These are phyloP conservation scores for Dryadomyces sulphureus DNA, from an alignment of 2,329 filamentous ascomycete genomes.

Conservation along the genomic window DNA sequence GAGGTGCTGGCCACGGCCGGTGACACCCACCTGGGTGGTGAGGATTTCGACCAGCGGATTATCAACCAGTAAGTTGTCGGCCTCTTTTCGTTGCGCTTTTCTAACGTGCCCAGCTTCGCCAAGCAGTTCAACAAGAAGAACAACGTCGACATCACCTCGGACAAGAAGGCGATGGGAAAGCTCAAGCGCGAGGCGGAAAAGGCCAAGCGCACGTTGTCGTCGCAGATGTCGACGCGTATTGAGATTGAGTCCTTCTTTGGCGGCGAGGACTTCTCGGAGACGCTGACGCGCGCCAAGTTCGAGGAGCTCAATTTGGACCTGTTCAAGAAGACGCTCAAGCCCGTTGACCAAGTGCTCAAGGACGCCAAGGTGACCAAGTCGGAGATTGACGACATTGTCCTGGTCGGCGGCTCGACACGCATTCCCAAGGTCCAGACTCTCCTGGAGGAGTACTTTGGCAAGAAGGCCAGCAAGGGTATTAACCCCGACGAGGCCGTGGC, in stretches of 20 bases:
- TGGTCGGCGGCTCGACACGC: constrained; percentile 97
- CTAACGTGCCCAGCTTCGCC: constrained; percentile 41
- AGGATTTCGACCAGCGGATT: constrained; percentile 96
- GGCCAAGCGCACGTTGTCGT: constrained; percentile 95
- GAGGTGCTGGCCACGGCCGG: constrained; percentile 88
- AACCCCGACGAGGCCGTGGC: constrained; percentile 99
- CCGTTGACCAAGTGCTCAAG: constrained; percentile 96
- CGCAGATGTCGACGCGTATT: constrained; percentile 82
- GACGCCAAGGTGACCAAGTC: constrained; percentile 95
- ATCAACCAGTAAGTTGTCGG: constrained; percentile 49
- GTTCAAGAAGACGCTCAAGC: constrained; percentile 99
- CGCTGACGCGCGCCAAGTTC: constrained; percentile 95
- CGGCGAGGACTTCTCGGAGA: constrained; percentile 97
- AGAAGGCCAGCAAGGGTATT: constrained; percentile 98
- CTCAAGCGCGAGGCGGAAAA: constrained; percentile 99
- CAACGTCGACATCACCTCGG: constrained; percentile 80
- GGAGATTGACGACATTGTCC: constrained; percentile 90
- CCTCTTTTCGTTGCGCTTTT: background rate
- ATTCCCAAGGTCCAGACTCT: constrained; percentile 94
- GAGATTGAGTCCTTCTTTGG: constrained; percentile 97
- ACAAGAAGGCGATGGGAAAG: constrained; percentile 97
- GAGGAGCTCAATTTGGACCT: constrained; percentile 98
- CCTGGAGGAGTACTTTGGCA: constrained; percentile 95
- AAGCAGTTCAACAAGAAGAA: constrained; percentile 99
- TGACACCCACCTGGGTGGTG: constrained; percentile 95